Base-by-base conservation (phyloP, 441 rosid genomes). In the Arabidopsis hybrid region DNA sequence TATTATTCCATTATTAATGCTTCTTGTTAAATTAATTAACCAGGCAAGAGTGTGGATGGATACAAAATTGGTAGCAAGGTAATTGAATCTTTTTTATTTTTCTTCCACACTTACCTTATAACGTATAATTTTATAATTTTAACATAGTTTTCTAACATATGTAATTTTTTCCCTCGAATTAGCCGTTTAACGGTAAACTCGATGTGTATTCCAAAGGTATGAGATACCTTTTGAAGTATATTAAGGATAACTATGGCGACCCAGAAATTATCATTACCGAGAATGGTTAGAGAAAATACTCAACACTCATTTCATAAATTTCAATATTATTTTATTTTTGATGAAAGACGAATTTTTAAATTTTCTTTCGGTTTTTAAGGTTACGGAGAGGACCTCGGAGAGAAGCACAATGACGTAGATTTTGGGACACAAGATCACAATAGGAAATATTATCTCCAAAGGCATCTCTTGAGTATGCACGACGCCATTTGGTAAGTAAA, bases 401-500 rank as follows among this genome's bases (percentile, higher is more conserved):
- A 49, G 1, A 4, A 18, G 12, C 74, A 75, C 12, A 26, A 49
- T 26, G 72, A 70, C 5, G 1, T 71, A 9, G 16, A 10, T 12
- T 6, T 8, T n/a, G 80, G 76, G 0, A 65, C 56, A 39, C 43
- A 59, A 32, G 80, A 77, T n/a, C 72, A 71, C 38, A 77, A 77
- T 68, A 71, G 80, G 29, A 77, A 77, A 18, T 77, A 77, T 43
- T 77, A 77, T 71, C n/a, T 64, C 18, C 80, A 77, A 39, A 77
- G 80, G 59, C 80, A 77, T 77, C 76, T 77, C 3, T 65, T 77
- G 50, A 65, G 76, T 59, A 65, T 77, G 43, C 9, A 71, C 9
- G 45, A 77, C 14, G 76, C 80, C 39, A 71, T 77, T 58, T 77
- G 80, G 80, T 76, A 58, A 63, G 47, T 56, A 16, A 4, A 16